Evolutionary conservation across 108 stramenopile species (phyloP).

Genomic region (Discostella pseudostelligera): DNA sequence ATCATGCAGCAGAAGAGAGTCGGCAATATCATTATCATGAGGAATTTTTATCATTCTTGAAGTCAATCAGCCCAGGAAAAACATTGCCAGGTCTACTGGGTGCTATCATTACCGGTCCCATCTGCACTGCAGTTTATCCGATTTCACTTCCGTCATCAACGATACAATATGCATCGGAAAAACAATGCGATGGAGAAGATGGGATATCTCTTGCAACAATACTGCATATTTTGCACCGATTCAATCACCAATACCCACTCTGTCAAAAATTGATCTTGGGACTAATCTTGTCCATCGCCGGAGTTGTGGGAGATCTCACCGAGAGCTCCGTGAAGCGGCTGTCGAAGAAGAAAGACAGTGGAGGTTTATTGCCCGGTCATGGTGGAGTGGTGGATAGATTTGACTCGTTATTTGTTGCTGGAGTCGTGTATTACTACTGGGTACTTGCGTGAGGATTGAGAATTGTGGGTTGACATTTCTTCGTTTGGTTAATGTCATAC

Average conservation of each 20-base stretch:
- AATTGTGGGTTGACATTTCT: too few relatives aligned
- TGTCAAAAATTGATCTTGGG: slow-evolving; percentile 47
- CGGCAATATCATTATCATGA: background rate
- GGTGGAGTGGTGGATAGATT: slow-evolving; percentile 87
- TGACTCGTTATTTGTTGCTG: slow-evolving; percentile 71
- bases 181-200: slow-evolving; percentile 3
- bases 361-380: slow-evolving; percentile 77
- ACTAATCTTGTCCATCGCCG: slow-evolving; percentile 53
- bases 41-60: slow-evolving; percentile 26
- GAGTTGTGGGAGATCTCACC: slow-evolving; percentile 75
- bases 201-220: background rate
- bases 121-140: slow-evolving; percentile 36
- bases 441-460: slow-evolving; percentile 10
- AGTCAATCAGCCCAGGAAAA: slow-evolving; percentile 36
- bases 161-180: background rate
- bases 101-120: slow-evolving; percentile 38
- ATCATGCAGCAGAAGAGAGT: background rate
- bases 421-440: slow-evolving; percentile 59
- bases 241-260: background rate
- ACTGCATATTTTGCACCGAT: slow-evolving; percentile 7
- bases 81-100: slow-evolving; percentile 36
- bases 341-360: slow-evolving; percentile 66
- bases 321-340: slow-evolving; percentile 77
- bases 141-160: slow-evolving; percentile 13
- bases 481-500: too few relatives aligned